Percentiles rank a stretch among this genome's conserved stretches.
These are phyloP conservation scores for Mycena rosella DNA, from an alignment of 768 basidiomycete genomes.

Conservation along the genomic window DNA sequence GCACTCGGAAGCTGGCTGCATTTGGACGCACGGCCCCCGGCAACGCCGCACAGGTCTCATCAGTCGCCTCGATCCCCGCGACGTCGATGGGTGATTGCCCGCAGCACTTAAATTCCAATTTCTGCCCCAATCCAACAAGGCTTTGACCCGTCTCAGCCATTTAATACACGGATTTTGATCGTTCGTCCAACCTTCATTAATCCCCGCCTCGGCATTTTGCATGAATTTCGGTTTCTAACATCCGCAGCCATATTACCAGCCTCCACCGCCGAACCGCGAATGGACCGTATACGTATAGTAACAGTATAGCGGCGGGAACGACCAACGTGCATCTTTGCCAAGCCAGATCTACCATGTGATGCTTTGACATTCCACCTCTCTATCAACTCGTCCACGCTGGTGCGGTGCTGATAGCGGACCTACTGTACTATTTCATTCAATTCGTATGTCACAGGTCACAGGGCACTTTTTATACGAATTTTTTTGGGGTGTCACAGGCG, in stretches of 20 bases:
- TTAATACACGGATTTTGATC: conserved; percentile 37
- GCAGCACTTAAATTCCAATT: conserved; percentile 31
- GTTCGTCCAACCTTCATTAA: conserved; percentile 85
- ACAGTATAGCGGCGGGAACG: conserved; percentile 42
- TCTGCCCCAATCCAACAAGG: conserved; percentile 26
- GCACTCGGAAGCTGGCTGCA: too few species aligned
- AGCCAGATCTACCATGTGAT: conserved; percentile 5
- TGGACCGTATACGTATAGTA: too few species aligned
- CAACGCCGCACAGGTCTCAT: conserved; percentile 33
- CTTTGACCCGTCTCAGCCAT: conserved; percentile 36
- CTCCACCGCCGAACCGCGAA: conserved; percentile 35
- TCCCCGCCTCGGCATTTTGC: conserved; percentile 76
- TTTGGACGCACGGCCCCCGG: conserved; percentile 17
- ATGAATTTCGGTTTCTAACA: conserved; percentile 52
- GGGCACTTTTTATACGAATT: too few species aligned
- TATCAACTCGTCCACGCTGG: too few species aligned
- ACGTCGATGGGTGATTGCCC: conserved; percentile 61
- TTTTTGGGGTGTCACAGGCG: too few species aligned
- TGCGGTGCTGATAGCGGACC: too few species aligned
- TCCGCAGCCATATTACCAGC: conserved; percentile 34
- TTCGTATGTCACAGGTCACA: too few species aligned
- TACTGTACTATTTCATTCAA: too few species aligned
- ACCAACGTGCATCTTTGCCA: conserved; percentile 13
- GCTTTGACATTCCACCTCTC: not conserved
- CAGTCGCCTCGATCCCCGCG: conserved; percentile 51